Evolutionary conservation across 108 stramenopile genomes (phyloP).

Genomic region (Cylindrotheca fusiformis): DNA sequence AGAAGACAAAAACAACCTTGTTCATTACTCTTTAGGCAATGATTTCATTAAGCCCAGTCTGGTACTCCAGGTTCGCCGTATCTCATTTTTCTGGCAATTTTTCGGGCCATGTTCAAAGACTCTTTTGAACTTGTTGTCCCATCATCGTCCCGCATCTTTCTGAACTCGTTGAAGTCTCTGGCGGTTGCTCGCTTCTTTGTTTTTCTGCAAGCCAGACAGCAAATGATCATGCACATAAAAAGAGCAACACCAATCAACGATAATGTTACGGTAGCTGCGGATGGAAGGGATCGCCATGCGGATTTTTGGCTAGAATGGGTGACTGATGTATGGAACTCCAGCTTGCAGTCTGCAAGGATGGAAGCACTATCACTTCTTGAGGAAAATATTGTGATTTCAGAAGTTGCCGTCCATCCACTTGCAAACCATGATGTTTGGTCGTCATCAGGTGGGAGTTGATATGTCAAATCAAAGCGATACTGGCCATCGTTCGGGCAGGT

Average conservation of each 20-base stretch:
- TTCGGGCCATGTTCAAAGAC: not conserved
- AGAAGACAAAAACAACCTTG: too few species aligned
- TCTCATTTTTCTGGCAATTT: conserved; percentile 1
- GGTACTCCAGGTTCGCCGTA: not conserved
- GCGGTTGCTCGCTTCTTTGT: conserved; percentile 14
- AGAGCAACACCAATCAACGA: conserved; percentile 9
- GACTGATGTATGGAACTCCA: conserved; percentile 27
- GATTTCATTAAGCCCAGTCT: not conserved
- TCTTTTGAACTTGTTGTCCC: not conserved
- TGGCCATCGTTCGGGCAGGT: conserved; percentile 31
- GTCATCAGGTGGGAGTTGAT: conserved; percentile 26
- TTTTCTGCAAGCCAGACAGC: conserved; percentile 20
- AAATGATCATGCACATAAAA: conserved; percentile 10
- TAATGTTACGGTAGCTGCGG: conserved; percentile 24
- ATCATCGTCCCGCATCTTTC: not conserved
- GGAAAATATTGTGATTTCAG: conserved; percentile 19
- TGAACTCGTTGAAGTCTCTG: conserved; percentile 12
- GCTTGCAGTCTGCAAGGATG: conserved; percentile 16
- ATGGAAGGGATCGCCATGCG: conserved; percentile 24
- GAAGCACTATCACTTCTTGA: not conserved
- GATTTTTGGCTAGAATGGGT: conserved; percentile 12
- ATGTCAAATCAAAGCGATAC: conserved; percentile 29
- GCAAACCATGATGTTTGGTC: conserved; percentile 38
- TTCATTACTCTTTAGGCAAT: too few species aligned
- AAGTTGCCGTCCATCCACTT: conserved; percentile 31